Evolutionary conservation across 192 early-diverging fungal species (phyloP).

Genomic region (Diversispora epigaea): DNA sequence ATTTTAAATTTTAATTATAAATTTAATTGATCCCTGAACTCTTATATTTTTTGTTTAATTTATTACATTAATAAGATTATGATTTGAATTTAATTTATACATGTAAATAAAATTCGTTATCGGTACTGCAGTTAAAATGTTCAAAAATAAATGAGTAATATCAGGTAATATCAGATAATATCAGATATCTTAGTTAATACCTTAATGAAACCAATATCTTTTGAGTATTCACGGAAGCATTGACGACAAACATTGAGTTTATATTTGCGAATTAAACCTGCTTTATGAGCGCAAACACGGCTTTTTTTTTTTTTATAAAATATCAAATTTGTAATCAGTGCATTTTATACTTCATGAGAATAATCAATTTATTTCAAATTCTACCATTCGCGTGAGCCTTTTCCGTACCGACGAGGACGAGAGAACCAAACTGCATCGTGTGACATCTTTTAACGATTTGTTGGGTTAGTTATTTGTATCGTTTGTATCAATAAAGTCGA

Average conservation of each 20-base stretch:
- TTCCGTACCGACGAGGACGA: slow-evolving; percentile 93
- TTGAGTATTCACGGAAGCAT: slow-evolving; percentile 99
- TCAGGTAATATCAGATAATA: too few relatives aligned
- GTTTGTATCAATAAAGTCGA: too few relatives aligned
- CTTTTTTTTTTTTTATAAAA: slow-evolving; percentile 39
- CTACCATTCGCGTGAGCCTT: slow-evolving; percentile 98
- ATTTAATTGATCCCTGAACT: too few relatives aligned
- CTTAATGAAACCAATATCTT: slow-evolving; percentile 99
- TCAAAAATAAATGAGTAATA: too few relatives aligned
- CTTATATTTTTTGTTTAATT: too few relatives aligned
- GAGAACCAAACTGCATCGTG: slow-evolving; percentile 98
- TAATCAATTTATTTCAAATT: too few relatives aligned
- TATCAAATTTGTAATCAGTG: background rate
- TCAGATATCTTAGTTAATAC: slow-evolving; percentile 57
- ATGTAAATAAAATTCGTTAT: too few relatives aligned
- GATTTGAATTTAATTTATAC: too few relatives aligned
- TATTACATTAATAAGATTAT: too few relatives aligned
- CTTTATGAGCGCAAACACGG: slow-evolving; percentile 98
- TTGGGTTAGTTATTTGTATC: too few relatives aligned
- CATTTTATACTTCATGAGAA: slow-evolving; percentile 30
- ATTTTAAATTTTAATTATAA: too few relatives aligned
- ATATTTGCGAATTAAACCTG: slow-evolving; percentile 99
- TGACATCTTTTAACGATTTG: slow-evolving; percentile 94
- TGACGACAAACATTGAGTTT: slow-evolving; percentile 98
- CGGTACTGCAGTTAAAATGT: too few relatives aligned